Conservation (phyloP, 2,329 filamentous ascomycete species). For the Aureobasidium lini region DNA sequence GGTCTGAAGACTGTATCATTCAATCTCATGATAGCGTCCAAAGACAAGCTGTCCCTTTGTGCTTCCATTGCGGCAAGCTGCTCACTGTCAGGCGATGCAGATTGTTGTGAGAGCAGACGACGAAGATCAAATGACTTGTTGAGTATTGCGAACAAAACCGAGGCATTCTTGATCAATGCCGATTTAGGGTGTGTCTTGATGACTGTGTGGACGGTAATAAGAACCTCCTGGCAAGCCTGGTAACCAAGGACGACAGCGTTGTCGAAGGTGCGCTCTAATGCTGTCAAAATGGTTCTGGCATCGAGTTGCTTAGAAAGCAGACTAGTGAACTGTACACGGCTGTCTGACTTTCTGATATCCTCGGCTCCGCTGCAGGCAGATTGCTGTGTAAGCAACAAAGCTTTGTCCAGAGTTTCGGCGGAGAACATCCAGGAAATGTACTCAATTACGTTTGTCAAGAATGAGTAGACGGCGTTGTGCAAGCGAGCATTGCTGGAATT, state of each 20-base stretch:
- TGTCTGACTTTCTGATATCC: conserved; percentile 33
- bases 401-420: conserved; percentile 60
- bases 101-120: conserved; percentile 45
- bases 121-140: conserved; percentile 58
- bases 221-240: conserved; percentile 55
- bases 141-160: conserved; percentile 56
- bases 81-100: conserved; percentile 53
- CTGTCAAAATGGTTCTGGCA: conserved; percentile 65
- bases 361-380: conserved; percentile 45
- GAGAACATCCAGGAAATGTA: conserved; percentile 87
- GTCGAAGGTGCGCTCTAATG: conserved; percentile 65
- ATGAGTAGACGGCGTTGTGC: conserved; percentile 74
- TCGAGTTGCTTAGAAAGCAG: conserved; percentile 72
- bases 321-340: conserved; percentile 61
- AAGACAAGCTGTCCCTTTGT: conserved; percentile 57
- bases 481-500: conserved; percentile 53
- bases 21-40: conserved; percentile 93
- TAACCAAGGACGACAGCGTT: conserved; percentile 45
- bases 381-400: conserved; percentile 63
- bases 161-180: conserved; percentile 66
- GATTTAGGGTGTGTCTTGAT: conserved; percentile 74
- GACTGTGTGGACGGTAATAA: conserved; percentile 61
- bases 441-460: conserved; percentile 71
- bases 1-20: conserved; percentile 92
- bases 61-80: conserved; percentile 20